Conservation (phyloP, 202 grass and related monocot genomes). For the Panicum hallii region DNA sequence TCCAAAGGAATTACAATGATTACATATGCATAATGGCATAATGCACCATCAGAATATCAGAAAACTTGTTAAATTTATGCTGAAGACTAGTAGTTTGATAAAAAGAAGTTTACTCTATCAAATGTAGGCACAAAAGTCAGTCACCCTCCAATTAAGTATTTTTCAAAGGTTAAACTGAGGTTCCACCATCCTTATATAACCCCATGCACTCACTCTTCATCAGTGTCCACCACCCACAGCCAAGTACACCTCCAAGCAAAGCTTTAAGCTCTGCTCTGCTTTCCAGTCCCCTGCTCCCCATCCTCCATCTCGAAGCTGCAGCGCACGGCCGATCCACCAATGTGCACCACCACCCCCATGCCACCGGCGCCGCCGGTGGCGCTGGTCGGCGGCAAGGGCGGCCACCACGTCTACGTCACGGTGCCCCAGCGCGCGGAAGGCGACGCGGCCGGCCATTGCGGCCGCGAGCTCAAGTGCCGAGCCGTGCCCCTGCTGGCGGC, state of each 20-base stretch:
- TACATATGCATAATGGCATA: background rate
- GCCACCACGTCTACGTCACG: slow-evolving; percentile 46
- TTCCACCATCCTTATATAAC: slow-evolving; percentile 49
- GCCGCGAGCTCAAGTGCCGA: background rate
- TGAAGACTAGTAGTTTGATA: background rate
- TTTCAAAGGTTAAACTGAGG: slow-evolving; percentile 16
- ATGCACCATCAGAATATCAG: background rate
- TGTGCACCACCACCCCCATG: slow-evolving; percentile 59
- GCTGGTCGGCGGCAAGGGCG: slow-evolving; percentile 22
- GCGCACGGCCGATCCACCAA: background rate
- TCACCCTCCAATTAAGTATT: background rate
- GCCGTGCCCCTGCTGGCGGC: slow-evolving; percentile 27
- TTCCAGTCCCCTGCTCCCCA: background rate
- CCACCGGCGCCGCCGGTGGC: slow-evolving; percentile 28
- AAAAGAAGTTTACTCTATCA: background rate
- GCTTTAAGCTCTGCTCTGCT: slow-evolving; percentile 17
- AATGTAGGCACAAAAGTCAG: background rate
- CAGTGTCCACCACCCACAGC: slow-evolving; percentile 18
- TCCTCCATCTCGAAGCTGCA: background rate
- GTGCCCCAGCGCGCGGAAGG: slow-evolving; percentile 31
- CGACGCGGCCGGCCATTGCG: background rate
- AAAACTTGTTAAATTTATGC: background rate
- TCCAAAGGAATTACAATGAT: background rate
- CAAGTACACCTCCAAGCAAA: slow-evolving; percentile 39
- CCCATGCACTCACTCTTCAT: slow-evolving; percentile 44